A percentile compares a stretch with the other conserved stretches of the same genome.
Evolutionary conservation across 352 stramenopile species (phyloP).

Genomic region (Phytophthora europaea): DNA sequence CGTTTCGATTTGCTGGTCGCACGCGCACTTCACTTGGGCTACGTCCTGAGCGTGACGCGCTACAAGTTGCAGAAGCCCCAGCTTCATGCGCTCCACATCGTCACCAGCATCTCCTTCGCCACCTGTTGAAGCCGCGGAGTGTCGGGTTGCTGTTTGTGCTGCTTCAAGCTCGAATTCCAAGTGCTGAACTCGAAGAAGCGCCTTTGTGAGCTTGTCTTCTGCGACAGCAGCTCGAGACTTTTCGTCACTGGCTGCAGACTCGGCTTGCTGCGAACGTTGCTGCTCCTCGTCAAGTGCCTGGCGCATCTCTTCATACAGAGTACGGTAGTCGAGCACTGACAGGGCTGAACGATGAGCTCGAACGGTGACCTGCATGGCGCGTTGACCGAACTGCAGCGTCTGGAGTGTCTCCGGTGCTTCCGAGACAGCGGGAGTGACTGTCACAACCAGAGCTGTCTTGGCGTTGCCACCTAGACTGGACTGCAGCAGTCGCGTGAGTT

Average conservation of each 20-base stretch:
- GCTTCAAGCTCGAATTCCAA: conserved; percentile 72
- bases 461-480: conserved; percentile 80
- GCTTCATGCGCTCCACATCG: conserved; percentile 38
- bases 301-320: conserved; percentile 69
- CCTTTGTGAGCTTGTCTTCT: conserved; percentile 66
- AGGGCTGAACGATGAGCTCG: conserved; percentile 69
- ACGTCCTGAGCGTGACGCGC: conserved; percentile 56
- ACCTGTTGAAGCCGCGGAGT: background rate
- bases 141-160: conserved; percentile 32
- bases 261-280: conserved; percentile 34
- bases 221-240: conserved; percentile 22
- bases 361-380: conserved; percentile 77
- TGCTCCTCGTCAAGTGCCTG: conserved; percentile 57
- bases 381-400: conserved; percentile 80
- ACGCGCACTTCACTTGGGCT: conserved; percentile 53
- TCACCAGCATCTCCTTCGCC: background rate
- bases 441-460: conserved; percentile 78
- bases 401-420: conserved; percentile 71
- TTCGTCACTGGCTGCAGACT: conserved; percentile 31
- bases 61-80: conserved; percentile 45
- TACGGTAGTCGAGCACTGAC: conserved; percentile 74
- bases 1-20: conserved; percentile 69
- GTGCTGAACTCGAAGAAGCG: conserved; percentile 66
- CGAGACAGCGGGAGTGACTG: conserved; percentile 53
- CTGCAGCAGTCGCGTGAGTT: conserved; percentile 75